Evolutionary conservation across 257 asterid species (phyloP).

Genomic region (Ajuga chamaepitys): DNA sequence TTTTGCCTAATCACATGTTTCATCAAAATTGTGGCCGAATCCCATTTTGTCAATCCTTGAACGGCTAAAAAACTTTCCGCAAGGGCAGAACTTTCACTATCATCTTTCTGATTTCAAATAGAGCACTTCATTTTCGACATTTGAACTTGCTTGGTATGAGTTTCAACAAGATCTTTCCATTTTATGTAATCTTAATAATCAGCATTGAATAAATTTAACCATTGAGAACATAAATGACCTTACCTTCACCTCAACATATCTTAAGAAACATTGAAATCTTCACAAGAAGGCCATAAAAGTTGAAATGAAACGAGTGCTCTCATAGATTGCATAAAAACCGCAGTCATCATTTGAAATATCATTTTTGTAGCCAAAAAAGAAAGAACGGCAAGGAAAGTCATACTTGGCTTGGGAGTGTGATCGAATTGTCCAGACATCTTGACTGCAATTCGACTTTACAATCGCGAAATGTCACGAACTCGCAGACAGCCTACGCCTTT

Average conservation of each 20-base stretch:
- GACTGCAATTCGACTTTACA: slow-evolving; percentile 22
- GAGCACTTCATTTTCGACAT: too few relatives aligned
- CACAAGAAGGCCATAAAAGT: not conserved
- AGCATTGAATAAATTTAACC: not conserved
- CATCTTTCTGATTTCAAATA: too few relatives aligned
- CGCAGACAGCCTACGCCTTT: slow-evolving; percentile 26
- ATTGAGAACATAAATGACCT: not conserved
- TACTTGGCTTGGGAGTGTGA: slow-evolving; percentile 48
- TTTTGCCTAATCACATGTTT: too few relatives aligned
- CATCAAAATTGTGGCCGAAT: too few relatives aligned
- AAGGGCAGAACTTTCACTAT: too few relatives aligned
- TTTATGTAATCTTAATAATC: not conserved
- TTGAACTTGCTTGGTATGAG: too few relatives aligned
- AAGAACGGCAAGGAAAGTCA: not conserved
- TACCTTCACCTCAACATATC: not conserved
- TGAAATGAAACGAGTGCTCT: not conserved
- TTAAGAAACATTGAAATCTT: not conserved
- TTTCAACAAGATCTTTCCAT: not conserved
- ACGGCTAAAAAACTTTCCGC: too few relatives aligned
- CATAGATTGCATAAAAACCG: not conserved
- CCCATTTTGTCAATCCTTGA: too few relatives aligned
- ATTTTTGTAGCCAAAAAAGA: too few relatives aligned
- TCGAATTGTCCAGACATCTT: slow-evolving; percentile 58
- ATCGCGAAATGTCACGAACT: slow-evolving; percentile 13
- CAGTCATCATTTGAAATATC: too few relatives aligned